Conservation (phyloP, 2,329 filamentous ascomycete species). For the Trichoderma pleuroti region DNA sequence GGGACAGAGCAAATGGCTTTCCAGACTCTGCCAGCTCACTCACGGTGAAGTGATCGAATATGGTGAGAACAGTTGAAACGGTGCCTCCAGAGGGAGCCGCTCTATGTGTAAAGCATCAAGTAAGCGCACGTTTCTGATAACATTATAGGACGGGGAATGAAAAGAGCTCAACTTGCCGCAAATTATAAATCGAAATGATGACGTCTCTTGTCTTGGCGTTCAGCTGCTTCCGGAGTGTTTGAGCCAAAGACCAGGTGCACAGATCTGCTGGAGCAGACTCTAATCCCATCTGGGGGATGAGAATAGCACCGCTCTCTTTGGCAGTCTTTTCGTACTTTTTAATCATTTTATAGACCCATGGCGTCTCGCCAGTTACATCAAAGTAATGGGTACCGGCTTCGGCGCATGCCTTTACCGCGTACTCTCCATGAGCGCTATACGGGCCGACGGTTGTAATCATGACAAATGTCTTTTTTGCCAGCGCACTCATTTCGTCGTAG, state of each 20-base stretch:
- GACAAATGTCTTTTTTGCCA: constrained; percentile 55
- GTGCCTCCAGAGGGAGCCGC: constrained; percentile 60
- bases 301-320: constrained; percentile 51
- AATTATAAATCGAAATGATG: constrained; percentile 45
- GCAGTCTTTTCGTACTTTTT: constrained; percentile 54
- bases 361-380: constrained; percentile 59
- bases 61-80: constrained; percentile 60
- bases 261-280: constrained; percentile 63
- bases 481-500: constrained; percentile 41
- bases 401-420: constrained; percentile 59
- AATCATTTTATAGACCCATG: constrained; percentile 58
- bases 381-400: constrained; percentile 62
- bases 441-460: constrained; percentile 60
- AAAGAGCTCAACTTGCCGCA: constrained; percentile 34
- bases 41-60: constrained; percentile 52
- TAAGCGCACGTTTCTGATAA: not conserved
- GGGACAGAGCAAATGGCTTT: constrained; percentile 56
- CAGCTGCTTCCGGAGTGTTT: constrained; percentile 48
- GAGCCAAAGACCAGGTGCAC: constrained; percentile 51
- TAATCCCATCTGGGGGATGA: constrained; percentile 60
- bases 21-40: constrained; percentile 45
- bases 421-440: constrained; percentile 54
- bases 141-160: not conserved
- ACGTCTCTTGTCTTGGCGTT: constrained; percentile 51
- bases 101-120: constrained; percentile 18